A percentile compares a stretch with the other conserved stretches of the same genome.
These are phyloP conservation scores for Aschersonia sp. DNA, from an alignment of 2,329 filamentous ascomycete genomes.

Conservation along the genomic window DNA sequence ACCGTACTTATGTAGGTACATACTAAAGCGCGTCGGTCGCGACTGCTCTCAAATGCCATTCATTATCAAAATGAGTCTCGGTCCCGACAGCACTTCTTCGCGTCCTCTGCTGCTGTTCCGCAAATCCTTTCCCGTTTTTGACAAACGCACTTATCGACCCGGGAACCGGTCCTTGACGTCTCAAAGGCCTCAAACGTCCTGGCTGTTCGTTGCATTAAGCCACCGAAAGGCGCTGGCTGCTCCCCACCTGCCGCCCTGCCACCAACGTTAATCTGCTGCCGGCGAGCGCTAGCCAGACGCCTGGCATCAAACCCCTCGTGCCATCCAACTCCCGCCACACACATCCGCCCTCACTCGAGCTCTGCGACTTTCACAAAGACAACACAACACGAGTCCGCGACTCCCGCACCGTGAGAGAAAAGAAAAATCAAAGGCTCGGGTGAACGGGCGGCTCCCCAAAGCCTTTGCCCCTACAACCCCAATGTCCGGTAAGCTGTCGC, in stretches of 20 bases:
- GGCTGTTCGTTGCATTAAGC: no score
- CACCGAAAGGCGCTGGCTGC: not conserved
- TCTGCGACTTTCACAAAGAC: not conserved
- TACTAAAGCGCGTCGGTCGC: no score
- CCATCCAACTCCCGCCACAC: not conserved
- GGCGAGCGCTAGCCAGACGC: not conserved
- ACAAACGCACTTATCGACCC: no score
- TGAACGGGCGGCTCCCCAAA: constrained; percentile 1
- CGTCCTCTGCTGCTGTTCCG: no score
- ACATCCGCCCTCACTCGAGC: not conserved
- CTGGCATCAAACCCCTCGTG: not conserved
- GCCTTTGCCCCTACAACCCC: not conserved
- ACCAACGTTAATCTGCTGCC: not conserved
- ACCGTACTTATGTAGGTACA: no score
- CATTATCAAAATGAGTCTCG: no score
- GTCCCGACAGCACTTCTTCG: no score
- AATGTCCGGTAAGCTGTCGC: constrained; percentile 15
- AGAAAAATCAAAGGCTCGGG: not conserved
- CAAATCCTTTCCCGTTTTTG: no score
- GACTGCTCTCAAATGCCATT: no score
- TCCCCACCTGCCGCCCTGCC: not conserved
- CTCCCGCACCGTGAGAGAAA: not conserved
- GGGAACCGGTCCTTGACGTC: no score
- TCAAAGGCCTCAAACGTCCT: no score
- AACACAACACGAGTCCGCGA: not conserved